Conservation (phyloP, 495 filamentous ascomycete species). For the Podospora sp. region DNA sequence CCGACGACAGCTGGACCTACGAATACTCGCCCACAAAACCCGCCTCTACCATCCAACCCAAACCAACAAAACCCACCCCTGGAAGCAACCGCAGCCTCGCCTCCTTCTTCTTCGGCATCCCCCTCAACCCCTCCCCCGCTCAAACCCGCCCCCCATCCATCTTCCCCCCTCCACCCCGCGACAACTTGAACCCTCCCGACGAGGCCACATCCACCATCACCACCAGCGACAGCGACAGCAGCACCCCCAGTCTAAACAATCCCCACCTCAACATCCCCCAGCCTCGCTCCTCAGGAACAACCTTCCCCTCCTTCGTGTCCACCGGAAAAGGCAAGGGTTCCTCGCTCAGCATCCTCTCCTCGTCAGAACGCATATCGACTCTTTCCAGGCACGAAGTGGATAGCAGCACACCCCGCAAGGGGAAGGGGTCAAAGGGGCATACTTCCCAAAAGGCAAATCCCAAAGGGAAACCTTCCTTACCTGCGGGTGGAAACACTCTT, state of each 20-base stretch:
- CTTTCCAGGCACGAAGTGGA: background rate
- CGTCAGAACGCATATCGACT: background rate
- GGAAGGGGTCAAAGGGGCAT: background rate
- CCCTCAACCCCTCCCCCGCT: background rate
- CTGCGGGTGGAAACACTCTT: no score
- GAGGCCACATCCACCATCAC: background rate
- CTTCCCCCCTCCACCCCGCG: background rate
- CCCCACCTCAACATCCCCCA: background rate
- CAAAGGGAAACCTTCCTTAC: no score
- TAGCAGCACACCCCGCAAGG: background rate
- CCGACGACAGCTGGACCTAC: slow-evolving; percentile 13
- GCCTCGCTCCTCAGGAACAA: slow-evolving; percentile 10
- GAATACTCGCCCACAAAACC: slow-evolving; percentile 2
- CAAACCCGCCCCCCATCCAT: background rate
- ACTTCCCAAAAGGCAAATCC: background rate
- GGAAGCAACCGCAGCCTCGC: slow-evolving; percentile 9
- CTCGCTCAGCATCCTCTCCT: background rate
- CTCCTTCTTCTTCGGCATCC: slow-evolving; percentile 20
- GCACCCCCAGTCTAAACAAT: background rate
- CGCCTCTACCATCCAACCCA: background rate
- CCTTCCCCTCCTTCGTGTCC: slow-evolving; percentile 8
- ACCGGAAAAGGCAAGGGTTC: slow-evolving; percentile 14
- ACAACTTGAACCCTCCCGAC: background rate
- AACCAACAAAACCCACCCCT: background rate
- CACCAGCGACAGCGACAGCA: background rate